phyloP scores from a whole-genome alignment of 805 yeast genomes.

The Candida verbasci region DNA sequence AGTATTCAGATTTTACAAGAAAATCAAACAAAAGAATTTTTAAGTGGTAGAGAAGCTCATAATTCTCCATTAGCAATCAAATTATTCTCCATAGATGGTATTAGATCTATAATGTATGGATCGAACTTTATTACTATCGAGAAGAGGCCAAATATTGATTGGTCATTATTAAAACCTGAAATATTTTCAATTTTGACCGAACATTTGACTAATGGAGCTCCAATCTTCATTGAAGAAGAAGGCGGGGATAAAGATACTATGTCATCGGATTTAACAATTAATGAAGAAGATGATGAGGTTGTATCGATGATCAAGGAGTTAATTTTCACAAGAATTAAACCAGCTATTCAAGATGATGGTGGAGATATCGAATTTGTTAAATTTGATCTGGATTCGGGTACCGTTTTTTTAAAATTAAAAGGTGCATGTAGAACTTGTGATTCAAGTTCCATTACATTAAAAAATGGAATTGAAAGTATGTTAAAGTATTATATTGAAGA shows the following conservation, averaged over 20 bases:
- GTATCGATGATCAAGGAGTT: constrained; percentile 65
- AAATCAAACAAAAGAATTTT: constrained; percentile 68
- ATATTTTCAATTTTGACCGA: constrained; percentile 57
- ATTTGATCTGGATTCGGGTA: constrained; percentile 51
- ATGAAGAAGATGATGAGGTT: constrained; percentile 64
- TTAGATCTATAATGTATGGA: constrained; percentile 74
- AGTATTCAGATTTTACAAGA: constrained; percentile 51
- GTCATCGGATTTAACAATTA: constrained; percentile 38
- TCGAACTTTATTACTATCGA: constrained; percentile 80
- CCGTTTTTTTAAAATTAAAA: constrained; percentile 53
- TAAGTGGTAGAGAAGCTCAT: constrained; percentile 70
- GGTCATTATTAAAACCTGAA: constrained; percentile 65
- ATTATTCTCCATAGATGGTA: constrained; percentile 71
- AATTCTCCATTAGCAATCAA: constrained; percentile 75
- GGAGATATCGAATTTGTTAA: constrained; percentile 68
- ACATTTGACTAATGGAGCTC: constrained; percentile 50
- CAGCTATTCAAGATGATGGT: constrained; percentile 73
- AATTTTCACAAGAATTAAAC: constrained; percentile 65
- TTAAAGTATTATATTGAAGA: constrained; percentile 67
- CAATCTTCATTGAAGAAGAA: constrained; percentile 41
- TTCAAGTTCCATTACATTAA: constrained; percentile 59
- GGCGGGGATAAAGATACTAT: constrained; percentile 15
- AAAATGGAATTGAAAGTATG: constrained; percentile 69
- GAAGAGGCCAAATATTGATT: constrained; percentile 48
- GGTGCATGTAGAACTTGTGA: constrained; percentile 78